Conservation (phyloP, 2,329 filamentous ascomycete genomes). For the Cladosporium sp. region DNA sequence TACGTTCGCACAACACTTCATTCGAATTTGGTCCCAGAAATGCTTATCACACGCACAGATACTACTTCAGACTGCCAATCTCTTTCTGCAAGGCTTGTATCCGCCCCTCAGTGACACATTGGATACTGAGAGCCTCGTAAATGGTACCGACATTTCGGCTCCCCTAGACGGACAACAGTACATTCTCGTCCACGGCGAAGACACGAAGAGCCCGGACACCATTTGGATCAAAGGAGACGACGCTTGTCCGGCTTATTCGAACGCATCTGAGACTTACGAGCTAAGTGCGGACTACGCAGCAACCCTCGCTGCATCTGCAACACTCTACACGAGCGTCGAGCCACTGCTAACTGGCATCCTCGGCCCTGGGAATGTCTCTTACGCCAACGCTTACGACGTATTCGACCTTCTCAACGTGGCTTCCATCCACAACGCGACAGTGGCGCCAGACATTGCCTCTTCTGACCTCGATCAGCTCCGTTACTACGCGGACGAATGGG, state of each 20-base stretch:
- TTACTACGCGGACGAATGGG: slow-evolving; percentile 5
- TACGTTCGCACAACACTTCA: not conserved
- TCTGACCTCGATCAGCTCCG: slow-evolving; percentile 2
- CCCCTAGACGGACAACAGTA: slow-evolving; percentile 11
- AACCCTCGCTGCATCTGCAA: not conserved
- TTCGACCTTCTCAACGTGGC: slow-evolving; percentile 13
- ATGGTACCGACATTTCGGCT: not conserved
- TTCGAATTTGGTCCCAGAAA: not conserved
- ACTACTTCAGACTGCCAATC: slow-evolving; percentile 9
- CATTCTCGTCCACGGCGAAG: slow-evolving; percentile 11
- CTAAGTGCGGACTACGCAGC: not conserved
- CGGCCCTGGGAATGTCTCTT: slow-evolving; percentile 8
- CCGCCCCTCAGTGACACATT: slow-evolving; percentile 2
- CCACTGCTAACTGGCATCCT: slow-evolving; percentile 1
- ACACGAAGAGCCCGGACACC: slow-evolving; percentile 10
- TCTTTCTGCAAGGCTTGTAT: slow-evolving; percentile 11
- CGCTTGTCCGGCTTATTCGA: slow-evolving; percentile 6
- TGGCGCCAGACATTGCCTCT: not conserved
- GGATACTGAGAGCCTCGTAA: not conserved
- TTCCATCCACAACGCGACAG: slow-evolving; percentile 3
- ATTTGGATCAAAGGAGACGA: slow-evolving; percentile 14
- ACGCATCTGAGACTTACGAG: not conserved
- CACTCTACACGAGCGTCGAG: slow-evolving; percentile 7
- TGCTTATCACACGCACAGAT: not conserved
- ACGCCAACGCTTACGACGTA: slow-evolving; percentile 10